Evolutionary conservation across 768 basidiomycete genomes (phyloP).

Genomic region (Mycena leptocephala): DNA sequence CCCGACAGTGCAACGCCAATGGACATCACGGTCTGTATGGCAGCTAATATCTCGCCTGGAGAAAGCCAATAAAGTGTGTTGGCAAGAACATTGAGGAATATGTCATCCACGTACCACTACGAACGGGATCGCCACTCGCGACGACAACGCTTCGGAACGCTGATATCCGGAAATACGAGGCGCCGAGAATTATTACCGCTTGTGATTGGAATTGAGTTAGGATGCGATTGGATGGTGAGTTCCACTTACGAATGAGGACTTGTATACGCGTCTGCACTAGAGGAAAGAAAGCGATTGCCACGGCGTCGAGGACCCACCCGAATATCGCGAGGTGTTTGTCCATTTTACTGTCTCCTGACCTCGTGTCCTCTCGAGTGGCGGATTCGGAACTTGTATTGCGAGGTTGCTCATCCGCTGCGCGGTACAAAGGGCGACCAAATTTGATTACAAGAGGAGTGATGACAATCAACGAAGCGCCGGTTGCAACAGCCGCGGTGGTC

Average conservation of each 20-base stretch:
- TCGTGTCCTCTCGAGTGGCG: background rate
- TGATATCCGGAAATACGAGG: constrained; percentile 9
- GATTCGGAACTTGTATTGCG: background rate
- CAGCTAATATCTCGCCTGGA: background rate
- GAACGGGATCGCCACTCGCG: constrained; percentile 4
- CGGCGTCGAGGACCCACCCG: background rate
- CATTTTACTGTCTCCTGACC: constrained; percentile 2
- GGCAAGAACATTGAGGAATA: background rate
- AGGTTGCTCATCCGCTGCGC: background rate
- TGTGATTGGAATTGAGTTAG: background rate
- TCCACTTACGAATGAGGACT: background rate
- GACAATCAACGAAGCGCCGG: background rate
- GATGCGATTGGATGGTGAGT: background rate
- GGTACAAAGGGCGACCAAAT: background rate
- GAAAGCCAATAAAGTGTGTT: background rate
- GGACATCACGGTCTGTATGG: constrained; percentile 3
- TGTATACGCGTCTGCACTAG: background rate
- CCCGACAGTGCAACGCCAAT: constrained; percentile 3
- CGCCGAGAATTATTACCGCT: background rate
- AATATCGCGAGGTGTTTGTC: constrained; percentile 15
- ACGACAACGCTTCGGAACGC: constrained; percentile 14
- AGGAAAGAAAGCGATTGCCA: background rate
- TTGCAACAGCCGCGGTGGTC: background rate
- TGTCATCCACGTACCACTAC: background rate
- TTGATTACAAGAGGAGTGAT: background rate